Evolutionary conservation across 2,329 filamentous ascomycete species (phyloP).

Genomic region (Penicillium sumatraense): DNA sequence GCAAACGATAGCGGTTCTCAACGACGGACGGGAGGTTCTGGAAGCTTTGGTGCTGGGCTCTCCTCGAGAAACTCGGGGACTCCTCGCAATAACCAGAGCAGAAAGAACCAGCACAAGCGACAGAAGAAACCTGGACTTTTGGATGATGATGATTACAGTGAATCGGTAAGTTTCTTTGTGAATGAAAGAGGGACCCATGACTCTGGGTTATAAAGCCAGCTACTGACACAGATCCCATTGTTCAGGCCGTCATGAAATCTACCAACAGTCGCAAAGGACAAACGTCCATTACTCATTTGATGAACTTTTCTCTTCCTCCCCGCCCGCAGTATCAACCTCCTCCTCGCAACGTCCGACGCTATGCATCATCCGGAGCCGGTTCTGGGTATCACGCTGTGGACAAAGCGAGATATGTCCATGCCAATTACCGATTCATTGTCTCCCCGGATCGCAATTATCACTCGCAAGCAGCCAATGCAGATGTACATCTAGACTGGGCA

Average conservation of each 20-base stretch:
- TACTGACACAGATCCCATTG: slow-evolving; percentile 18
- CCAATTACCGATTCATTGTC: slow-evolving; percentile 97
- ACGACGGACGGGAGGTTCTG: slow-evolving; percentile 46
- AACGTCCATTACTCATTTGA: slow-evolving; percentile 94
- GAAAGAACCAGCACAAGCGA: slow-evolving; percentile 81
- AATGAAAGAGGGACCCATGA: too few relatives aligned
- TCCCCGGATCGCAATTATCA: slow-evolving; percentile 79
- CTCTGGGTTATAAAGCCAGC: slow-evolving; percentile 9
- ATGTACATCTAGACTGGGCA: slow-evolving; percentile 88
- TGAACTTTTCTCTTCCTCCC: slow-evolving; percentile 85
- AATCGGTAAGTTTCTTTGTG: slow-evolving; percentile 62
- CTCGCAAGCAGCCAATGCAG: slow-evolving; percentile 80
- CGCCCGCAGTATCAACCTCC: slow-evolving; percentile 65
- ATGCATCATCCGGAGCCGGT: slow-evolving; percentile 80
- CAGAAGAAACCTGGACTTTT: slow-evolving; percentile 74
- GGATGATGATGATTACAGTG: slow-evolving; percentile 86
- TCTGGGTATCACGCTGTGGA: slow-evolving; percentile 90
- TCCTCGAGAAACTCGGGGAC: slow-evolving; percentile 42
- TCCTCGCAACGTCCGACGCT: slow-evolving; percentile 67
- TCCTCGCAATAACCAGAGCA: slow-evolving; percentile 72
- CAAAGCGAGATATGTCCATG: slow-evolving; percentile 90
- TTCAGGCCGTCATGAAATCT: slow-evolving; percentile 65
- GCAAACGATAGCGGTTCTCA: slow-evolving; percentile 42
- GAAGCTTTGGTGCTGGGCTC: slow-evolving; percentile 45
- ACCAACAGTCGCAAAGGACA: slow-evolving; percentile 80